phyloP scores from a whole-genome alignment of 345 rosid species.

The Rhodomyrtus tomentosa region DNA sequence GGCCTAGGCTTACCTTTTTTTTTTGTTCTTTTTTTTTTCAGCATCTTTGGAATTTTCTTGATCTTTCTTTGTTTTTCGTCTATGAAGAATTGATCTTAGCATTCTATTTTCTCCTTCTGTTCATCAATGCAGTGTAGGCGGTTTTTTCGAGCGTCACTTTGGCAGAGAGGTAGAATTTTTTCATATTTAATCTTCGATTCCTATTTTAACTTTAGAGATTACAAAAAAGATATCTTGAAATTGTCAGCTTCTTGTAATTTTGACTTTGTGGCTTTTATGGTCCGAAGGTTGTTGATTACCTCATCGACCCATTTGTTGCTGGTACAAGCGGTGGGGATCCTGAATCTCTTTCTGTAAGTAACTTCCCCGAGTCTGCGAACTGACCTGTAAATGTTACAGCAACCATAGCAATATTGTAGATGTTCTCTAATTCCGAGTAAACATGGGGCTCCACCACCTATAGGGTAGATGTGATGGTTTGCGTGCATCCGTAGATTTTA shows the following conservation, averaged over 20 bases:
- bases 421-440: background rate
- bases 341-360: conserved; percentile 86
- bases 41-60: background rate
- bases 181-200: background rate
- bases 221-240: background rate
- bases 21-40: background rate
- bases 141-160: conserved; percentile 72
- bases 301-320: conserved; percentile 88
- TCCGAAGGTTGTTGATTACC: conserved; percentile 87
- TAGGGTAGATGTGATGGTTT: background rate
- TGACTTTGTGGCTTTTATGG: conserved; percentile 1
- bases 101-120: background rate
- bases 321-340: conserved; percentile 90
- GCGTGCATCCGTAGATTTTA: background rate
- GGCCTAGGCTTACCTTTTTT: background rate
- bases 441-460: background rate
- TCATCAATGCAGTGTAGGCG: conserved; percentile 49
- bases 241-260: background rate
- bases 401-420: background rate
- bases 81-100: background rate
- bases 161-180: conserved; percentile 61
- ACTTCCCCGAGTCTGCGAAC: background rate
- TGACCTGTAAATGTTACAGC: background rate
- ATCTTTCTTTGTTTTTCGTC: background rate
- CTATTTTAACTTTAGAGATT: background rate